phyloP scores from a whole-genome alignment of 352 stramenopile species.

The Phytophthora fragariaefolia region DNA sequence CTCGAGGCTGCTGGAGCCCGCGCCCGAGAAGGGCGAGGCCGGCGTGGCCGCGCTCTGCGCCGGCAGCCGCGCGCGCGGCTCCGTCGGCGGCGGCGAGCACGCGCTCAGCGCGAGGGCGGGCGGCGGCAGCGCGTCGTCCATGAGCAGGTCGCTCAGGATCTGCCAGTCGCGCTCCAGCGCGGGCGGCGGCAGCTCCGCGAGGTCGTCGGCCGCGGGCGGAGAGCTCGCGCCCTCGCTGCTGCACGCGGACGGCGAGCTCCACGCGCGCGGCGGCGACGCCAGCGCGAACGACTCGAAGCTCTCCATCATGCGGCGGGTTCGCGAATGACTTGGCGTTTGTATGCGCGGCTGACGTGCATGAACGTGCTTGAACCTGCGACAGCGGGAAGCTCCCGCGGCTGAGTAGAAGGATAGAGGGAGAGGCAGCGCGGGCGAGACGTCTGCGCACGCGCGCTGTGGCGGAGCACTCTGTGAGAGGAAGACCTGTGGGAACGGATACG shows the following conservation, averaged over 20 bases:
- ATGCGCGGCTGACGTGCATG: neutral
- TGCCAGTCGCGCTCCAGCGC: constrained; percentile 51
- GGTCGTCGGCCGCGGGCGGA: constrained; percentile 13
- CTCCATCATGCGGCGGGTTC: constrained; percentile 8
- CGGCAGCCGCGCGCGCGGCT: constrained; percentile 5
- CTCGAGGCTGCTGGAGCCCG: neutral
- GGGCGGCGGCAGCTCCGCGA: neutral
- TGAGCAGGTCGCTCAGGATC: constrained; percentile 63
- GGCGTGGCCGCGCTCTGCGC: constrained; percentile 8
- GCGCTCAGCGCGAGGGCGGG: no score
- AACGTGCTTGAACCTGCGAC: neutral
- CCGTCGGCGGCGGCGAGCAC: no score
- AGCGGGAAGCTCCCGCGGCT: neutral
- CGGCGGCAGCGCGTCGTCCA: constrained; percentile 62
- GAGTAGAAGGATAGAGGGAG: no score
- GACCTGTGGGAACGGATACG: neutral
- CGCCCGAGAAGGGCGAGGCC: constrained; percentile 18
- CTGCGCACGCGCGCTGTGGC: no score
- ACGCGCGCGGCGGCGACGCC: constrained; percentile 1
- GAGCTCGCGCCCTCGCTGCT: constrained; percentile 22
- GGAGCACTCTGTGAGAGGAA: neutral
- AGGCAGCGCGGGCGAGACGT: no score
- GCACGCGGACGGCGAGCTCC: constrained; percentile 19
- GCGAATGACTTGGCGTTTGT: neutral
- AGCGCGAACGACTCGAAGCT: constrained; percentile 3